A percentile compares a stretch with the other conserved stretches of the same genome.
These are phyloP conservation scores for Nidula niveotomentosa DNA, from an alignment of 1,284 basidiomycete species.

Conservation along the genomic window DNA sequence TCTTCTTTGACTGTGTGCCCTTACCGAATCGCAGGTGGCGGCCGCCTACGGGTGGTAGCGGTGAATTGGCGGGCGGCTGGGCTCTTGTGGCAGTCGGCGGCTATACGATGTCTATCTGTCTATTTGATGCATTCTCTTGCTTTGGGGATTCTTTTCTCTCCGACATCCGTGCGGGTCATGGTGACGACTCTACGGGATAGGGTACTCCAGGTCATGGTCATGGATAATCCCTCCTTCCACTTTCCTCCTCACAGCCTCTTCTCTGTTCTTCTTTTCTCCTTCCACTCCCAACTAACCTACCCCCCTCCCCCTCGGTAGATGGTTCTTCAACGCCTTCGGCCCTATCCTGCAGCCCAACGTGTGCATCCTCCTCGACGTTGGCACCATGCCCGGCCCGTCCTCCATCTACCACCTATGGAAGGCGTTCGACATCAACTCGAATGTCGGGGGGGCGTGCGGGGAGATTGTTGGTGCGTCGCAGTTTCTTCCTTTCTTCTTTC, in stretches of 20 bases:
- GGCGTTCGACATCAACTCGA: slow-evolving; percentile 94
- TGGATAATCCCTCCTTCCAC: too few relatives aligned
- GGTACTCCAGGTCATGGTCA: too few relatives aligned
- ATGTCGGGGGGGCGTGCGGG: slow-evolving; percentile 96
- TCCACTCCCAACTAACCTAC: not conserved
- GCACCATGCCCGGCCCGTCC: slow-evolving; percentile 88
- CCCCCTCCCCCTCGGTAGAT: slow-evolving; percentile 1
- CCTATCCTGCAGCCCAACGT: slow-evolving; percentile 84
- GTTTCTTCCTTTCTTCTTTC: too few relatives aligned
- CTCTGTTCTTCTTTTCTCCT: not conserved
- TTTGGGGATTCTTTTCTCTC: too few relatives aligned
- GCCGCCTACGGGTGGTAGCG: too few relatives aligned
- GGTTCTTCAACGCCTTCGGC: slow-evolving; percentile 81
- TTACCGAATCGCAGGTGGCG: too few relatives aligned
- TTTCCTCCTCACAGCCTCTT: not conserved
- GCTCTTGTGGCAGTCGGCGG: too few relatives aligned
- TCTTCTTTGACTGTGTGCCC: slow-evolving; percentile 31
- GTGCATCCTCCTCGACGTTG: slow-evolving; percentile 93
- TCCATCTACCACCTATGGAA: slow-evolving; percentile 98
- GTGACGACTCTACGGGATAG: too few relatives aligned
- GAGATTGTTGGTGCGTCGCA: slow-evolving; percentile 60
- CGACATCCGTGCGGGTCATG: too few relatives aligned
- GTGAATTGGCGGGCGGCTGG: too few relatives aligned
- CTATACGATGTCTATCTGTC: too few relatives aligned
- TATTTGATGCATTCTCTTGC: too few relatives aligned